These are phyloP conservation scores for Kluyveromyces sp. DNA, from an alignment of 1,139 yeast species.

Conservation along the genomic window DNA sequence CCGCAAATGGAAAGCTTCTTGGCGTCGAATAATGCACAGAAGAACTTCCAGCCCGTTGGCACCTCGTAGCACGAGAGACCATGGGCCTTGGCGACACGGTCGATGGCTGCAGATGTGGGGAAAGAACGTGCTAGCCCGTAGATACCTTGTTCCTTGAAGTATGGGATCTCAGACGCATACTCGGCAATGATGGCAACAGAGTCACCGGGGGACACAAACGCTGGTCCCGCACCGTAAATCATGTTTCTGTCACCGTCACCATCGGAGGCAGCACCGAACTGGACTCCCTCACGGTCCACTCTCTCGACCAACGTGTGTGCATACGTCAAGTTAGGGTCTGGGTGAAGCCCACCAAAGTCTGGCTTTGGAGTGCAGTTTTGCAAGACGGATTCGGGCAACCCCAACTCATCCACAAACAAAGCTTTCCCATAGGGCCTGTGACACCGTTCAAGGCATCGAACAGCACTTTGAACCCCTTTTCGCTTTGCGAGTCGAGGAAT, in stretches of 20 bases:
- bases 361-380: conserved; percentile 76
- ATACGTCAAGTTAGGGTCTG: conserved; percentile 95
- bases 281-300: conserved; percentile 72
- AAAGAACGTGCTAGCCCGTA: conserved; percentile 95
- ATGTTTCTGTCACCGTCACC: conserved; percentile 99
- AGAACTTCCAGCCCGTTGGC: conserved; percentile 98
- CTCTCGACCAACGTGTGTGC: conserved; percentile 80
- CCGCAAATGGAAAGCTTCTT: conserved; percentile 93
- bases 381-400: conserved; percentile 51
- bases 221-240: conserved; percentile 89
- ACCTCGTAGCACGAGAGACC: conserved; percentile 81
- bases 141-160: conserved; percentile 78
- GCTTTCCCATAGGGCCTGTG: conserved; percentile 95
- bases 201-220: conserved; percentile 98
- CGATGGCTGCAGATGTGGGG: conserved; percentile 96
- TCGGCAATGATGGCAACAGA: conserved; percentile 97
- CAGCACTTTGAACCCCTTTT: conserved; percentile 57
- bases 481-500: conserved; percentile 47
- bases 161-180: conserved; percentile 79
- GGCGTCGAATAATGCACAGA: conserved; percentile 91
- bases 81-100: conserved; percentile 76
- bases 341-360: conserved; percentile 96
- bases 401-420: conserved; percentile 77
- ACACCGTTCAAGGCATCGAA: conserved; percentile 94
- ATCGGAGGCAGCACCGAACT: conserved; percentile 97